phyloP scores from a whole-genome alignment of 2,329 filamentous ascomycete species.

The Cladophialophora chaetospira region DNA sequence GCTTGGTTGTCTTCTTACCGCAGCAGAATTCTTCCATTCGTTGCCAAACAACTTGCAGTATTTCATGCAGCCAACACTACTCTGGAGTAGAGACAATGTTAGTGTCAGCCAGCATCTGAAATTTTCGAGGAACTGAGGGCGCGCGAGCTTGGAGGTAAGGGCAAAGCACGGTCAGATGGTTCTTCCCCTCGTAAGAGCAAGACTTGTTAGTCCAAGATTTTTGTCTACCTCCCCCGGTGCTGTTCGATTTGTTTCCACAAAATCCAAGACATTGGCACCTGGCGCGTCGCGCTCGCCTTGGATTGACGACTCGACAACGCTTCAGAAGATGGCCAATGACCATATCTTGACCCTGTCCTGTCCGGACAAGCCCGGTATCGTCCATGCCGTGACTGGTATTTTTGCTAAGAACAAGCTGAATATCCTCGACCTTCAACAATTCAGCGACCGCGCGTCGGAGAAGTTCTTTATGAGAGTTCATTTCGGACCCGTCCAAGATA shows the following conservation, averaged over 20 bases:
- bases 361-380: constrained; percentile 81
- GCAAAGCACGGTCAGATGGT: constrained; percentile 7
- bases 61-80: neutral
- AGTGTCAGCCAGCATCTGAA: neutral
- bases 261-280: neutral
- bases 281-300: neutral
- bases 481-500: constrained; percentile 63
- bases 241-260: neutral
- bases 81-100: neutral
- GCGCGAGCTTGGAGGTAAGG: neutral
- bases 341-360: constrained; percentile 80
- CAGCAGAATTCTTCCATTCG: neutral
- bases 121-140: neutral
- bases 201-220: constrained; percentile 10
- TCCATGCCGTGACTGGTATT: constrained; percentile 79
- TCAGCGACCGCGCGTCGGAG: constrained; percentile 71
- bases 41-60: neutral
- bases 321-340: constrained; percentile 48
- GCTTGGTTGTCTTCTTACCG: too few species aligned
- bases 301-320: neutral
- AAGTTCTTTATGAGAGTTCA: constrained; percentile 89
- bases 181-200: constrained; percentile 4
- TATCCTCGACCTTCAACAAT: constrained; percentile 83
- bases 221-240: neutral
- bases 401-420: constrained; percentile 74